Percentiles rank a stretch among this genome's conserved stretches.
Evolutionary conservation across 805 yeast genomes (phyloP).

Genomic region (Candida ficus): DNA sequence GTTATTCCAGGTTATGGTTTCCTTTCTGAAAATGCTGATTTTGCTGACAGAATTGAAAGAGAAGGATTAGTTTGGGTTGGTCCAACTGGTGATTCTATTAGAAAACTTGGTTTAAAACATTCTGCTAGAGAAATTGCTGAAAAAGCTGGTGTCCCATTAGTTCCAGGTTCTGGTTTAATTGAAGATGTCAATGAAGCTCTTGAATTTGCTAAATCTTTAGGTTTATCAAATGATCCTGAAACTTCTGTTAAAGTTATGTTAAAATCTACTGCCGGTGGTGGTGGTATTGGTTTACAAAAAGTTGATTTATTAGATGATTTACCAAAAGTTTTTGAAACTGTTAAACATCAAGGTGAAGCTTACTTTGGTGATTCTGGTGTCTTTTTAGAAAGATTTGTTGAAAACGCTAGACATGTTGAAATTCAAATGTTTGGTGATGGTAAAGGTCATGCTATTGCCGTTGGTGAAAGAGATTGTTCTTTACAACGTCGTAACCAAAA

Average conservation of each 20-base stretch:
- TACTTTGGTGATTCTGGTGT: conserved; percentile 96
- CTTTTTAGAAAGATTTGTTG: conserved; percentile 90
- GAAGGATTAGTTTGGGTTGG: conserved; percentile 93
- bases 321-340: conserved; percentile 80
- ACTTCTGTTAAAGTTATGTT: conserved; percentile 85
- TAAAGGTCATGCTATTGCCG: conserved; percentile 82
- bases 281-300: conserved; percentile 96
- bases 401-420: conserved; percentile 93
- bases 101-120: conserved; percentile 89
- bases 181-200: conserved; percentile 68
- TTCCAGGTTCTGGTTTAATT: conserved; percentile 93
- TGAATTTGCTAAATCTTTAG: conserved; percentile 64
- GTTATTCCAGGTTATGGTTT: conserved; percentile 98
- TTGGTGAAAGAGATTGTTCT: conserved; percentile 98
- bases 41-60: conserved; percentile 77
- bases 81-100: conserved; percentile 91
- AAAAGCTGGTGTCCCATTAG: conserved; percentile 90
- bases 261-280: conserved; percentile 98
- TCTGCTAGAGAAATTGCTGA: conserved; percentile 94
- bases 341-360: conserved; percentile 88
- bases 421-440: conserved; percentile 98
- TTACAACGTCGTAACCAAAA: conserved; percentile 96
- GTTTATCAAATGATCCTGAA: conserved; percentile 29
- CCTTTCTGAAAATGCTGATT: conserved; percentile 93
- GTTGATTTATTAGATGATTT: conserved; percentile 81